Conservation (phyloP, 202 grass and related monocot species). For the Zizania palustris region DNA sequence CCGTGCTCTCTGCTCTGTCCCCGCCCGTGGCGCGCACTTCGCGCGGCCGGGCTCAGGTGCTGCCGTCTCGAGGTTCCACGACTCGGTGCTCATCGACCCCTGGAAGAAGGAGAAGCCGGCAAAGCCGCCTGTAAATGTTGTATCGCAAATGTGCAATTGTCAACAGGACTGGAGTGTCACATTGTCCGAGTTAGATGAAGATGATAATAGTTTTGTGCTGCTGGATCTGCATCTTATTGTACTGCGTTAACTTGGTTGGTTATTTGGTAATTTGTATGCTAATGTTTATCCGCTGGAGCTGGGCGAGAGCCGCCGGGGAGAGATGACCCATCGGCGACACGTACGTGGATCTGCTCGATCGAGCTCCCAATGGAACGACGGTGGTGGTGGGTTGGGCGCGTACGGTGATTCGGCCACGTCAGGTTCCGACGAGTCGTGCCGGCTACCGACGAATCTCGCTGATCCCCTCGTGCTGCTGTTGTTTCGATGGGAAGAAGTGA, state of each 20-base stretch:
- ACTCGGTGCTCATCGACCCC: constrained; percentile 87
- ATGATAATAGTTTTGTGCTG: too few relatives aligned
- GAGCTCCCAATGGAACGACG: neutral
- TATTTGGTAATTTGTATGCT: too few relatives aligned
- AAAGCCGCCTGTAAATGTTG: constrained; percentile 45
- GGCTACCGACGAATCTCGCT: neutral
- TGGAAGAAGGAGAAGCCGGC: constrained; percentile 86
- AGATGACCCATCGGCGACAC: neutral
- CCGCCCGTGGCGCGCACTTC: constrained; percentile 70
- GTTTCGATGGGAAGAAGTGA: neutral
- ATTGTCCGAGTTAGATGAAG: constrained; percentile 49
- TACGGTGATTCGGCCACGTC: constrained; percentile 18
- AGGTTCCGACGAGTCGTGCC: constrained; percentile 4
- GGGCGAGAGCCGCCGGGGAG: neutral
- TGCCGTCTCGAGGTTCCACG: constrained; percentile 86
- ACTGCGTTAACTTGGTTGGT: too few relatives aligned
- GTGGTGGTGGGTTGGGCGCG: neutral
- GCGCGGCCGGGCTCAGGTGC: constrained; percentile 69
- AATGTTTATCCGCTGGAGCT: constrained; percentile 43
- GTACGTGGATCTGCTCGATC: neutral
- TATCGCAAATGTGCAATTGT: constrained; percentile 32
- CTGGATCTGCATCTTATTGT: too few relatives aligned
- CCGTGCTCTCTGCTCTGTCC: neutral
- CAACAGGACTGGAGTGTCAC: constrained; percentile 44
- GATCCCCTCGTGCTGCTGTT: neutral